phyloP scores from a whole-genome alignment of 225 moss, liverwort and hornwort species.

The Marchantia polymorpha region DNA sequence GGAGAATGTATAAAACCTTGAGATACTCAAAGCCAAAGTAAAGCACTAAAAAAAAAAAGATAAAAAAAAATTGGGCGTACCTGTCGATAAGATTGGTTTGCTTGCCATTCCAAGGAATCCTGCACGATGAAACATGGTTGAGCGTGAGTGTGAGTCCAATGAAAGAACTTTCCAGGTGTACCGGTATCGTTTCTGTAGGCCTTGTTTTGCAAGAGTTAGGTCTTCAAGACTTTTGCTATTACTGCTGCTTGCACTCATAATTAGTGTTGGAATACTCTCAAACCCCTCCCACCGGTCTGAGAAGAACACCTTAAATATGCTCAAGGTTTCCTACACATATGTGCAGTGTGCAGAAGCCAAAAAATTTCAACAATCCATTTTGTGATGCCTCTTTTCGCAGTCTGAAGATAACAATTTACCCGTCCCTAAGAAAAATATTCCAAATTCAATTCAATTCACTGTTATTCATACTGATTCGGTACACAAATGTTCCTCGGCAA shows the following conservation, averaged over 20 bases:
- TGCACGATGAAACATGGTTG: conserved; percentile 9
- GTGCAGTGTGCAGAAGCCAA: too few relatives aligned
- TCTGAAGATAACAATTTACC: too few relatives aligned
- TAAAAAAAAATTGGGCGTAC: conserved; percentile 1
- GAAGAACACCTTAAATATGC: too few relatives aligned
- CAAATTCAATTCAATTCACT: not conserved
- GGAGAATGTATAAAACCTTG: too few relatives aligned
- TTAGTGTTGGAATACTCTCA: too few relatives aligned
- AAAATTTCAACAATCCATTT: too few relatives aligned
- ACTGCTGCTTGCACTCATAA: too few relatives aligned
- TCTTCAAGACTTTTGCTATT: not conserved
- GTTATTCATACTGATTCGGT: too few relatives aligned
- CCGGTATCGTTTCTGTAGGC: not conserved
- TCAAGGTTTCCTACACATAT: too few relatives aligned
- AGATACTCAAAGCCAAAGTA: too few relatives aligned
- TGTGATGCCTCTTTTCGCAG: too few relatives aligned
- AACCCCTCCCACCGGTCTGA: too few relatives aligned
- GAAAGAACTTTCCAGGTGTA: not conserved
- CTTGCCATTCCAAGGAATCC: conserved; percentile 93
- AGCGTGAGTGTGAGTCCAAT: not conserved
- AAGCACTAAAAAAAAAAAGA: not conserved
- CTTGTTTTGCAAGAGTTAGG: not conserved
- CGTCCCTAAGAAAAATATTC: not conserved
- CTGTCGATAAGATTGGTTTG: conserved; percentile 83
- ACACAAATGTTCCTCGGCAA: not conserved